Evolutionary conservation across 495 filamentous ascomycete species (phyloP).

Genomic region (Tuber melanosporum): DNA sequence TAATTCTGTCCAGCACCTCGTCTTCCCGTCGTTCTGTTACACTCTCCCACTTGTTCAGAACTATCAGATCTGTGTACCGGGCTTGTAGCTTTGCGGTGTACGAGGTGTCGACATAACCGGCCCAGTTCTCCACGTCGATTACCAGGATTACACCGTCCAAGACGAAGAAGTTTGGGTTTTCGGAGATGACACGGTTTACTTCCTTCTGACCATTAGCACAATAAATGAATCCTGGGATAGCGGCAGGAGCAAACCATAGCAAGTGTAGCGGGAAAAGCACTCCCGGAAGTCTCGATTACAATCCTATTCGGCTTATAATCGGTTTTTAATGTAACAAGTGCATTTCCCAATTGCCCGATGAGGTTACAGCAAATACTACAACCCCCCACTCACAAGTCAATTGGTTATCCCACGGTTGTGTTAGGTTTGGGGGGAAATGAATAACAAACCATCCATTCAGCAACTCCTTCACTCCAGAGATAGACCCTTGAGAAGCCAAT

Average conservation of each 20-base stretch:
- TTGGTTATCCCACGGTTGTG: background rate
- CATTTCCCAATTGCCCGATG: slow-evolving; percentile 78
- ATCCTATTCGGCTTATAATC: slow-evolving; percentile 67
- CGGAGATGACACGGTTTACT: slow-evolving; percentile 68
- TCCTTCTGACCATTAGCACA: slow-evolving; percentile 35
- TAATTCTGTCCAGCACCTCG: slow-evolving; percentile 71
- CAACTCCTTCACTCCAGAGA: slow-evolving; percentile 84
- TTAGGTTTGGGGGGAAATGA: background rate
- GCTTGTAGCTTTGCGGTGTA: slow-evolving; percentile 84
- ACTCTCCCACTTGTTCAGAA: slow-evolving; percentile 93
- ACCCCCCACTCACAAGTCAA: background rate
- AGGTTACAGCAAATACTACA: slow-evolving; percentile 86
- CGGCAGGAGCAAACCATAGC: slow-evolving; percentile 54
- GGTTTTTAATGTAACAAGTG: slow-evolving; percentile 62
- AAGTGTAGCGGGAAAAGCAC: slow-evolving; percentile 79
- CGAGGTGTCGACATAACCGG: slow-evolving; percentile 80
- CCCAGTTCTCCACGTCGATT: slow-evolving; percentile 96
- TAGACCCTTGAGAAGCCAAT: slow-evolving; percentile 69
- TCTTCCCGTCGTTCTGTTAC: slow-evolving; percentile 68
- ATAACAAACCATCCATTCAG: slow-evolving; percentile 67
- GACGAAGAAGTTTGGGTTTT: slow-evolving; percentile 57
- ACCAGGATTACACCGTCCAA: slow-evolving; percentile 89
- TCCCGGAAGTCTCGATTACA: slow-evolving; percentile 84
- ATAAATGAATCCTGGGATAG: background rate
- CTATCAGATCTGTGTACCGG: slow-evolving; percentile 81